Percentiles rank a stretch among this genome's conserved stretches.
phyloP scores from a whole-genome alignment of 1,284 basidiomycete genomes.

The Pisolithus thermaeus region DNA sequence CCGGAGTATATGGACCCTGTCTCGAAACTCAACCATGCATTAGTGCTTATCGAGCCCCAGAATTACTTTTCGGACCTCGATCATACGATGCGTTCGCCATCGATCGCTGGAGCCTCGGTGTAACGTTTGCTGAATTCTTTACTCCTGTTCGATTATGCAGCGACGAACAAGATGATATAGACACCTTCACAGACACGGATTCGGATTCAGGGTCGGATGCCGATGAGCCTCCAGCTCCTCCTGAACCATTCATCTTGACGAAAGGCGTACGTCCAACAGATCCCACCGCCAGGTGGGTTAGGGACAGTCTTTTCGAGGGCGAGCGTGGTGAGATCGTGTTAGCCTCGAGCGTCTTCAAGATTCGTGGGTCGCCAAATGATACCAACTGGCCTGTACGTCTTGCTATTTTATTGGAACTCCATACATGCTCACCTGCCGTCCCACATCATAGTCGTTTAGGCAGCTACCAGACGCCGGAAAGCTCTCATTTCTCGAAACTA shows the following conservation, averaged over 20 bases:
- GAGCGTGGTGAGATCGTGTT: conserved; percentile 72
- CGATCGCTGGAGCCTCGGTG: conserved; percentile 86
- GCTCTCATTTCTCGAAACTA: conserved; percentile 52
- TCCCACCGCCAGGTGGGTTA: conserved; percentile 39
- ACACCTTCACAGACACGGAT: conserved; percentile 5
- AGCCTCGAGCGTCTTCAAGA: conserved; percentile 80
- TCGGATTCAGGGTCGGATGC: conserved; percentile 6
- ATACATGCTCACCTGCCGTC: neutral
- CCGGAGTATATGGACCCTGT: neutral
- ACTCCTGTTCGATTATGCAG: conserved; percentile 48
- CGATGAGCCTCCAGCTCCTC: conserved; percentile 4
- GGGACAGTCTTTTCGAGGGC: conserved; percentile 64
- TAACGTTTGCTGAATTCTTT: conserved; percentile 77
- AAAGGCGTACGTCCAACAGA: conserved; percentile 26
- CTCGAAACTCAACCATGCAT: conserved; percentile 9
- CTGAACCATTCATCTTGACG: conserved; percentile 32
- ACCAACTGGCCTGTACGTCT: conserved; percentile 67
- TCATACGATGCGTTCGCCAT: conserved; percentile 69
- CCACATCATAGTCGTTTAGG: conserved; percentile 41
- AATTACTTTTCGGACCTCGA: conserved; percentile 76
- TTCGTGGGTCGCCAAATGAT: conserved; percentile 66
- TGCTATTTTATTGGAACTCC: neutral
- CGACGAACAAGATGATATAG: conserved; percentile 33
- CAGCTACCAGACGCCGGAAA: conserved; percentile 56
- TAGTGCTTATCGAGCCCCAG: conserved; percentile 84